These are phyloP conservation scores for Sarocladium brachiariae DNA, from an alignment of 2,329 filamentous ascomycete genomes.

Conservation along the genomic window DNA sequence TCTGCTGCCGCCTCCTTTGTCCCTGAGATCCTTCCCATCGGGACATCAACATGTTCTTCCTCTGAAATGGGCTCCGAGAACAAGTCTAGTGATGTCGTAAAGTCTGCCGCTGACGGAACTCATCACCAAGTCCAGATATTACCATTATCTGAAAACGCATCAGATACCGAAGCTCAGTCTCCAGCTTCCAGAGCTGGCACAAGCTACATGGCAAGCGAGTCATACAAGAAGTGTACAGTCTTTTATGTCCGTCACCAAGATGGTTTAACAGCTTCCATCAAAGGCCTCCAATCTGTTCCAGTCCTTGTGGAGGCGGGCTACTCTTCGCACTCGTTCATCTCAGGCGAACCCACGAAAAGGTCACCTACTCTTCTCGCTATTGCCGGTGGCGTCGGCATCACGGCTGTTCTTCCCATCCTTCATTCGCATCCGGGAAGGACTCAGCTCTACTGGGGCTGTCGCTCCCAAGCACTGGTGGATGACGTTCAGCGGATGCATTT, in stretches of 20 bases:
- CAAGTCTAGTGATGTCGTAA: neutral
- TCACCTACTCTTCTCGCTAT: slow-evolving; percentile 14
- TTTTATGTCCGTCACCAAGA: slow-evolving; percentile 16
- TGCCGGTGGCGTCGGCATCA: slow-evolving; percentile 15
- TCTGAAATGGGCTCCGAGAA: neutral
- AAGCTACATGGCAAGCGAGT: neutral
- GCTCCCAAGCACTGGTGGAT: too few relatives aligned
- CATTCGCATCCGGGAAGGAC: too few relatives aligned
- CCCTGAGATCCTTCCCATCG: neutral
- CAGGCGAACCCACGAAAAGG: slow-evolving; percentile 3
- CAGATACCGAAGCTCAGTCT: neutral
- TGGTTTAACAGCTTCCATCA: slow-evolving; percentile 13
- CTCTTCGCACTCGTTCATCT: slow-evolving; percentile 15
- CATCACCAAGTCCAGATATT: too few relatives aligned
- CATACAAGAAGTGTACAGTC: slow-evolving; percentile 1
- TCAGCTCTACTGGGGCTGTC: too few relatives aligned
- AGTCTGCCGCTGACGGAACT: neutral
- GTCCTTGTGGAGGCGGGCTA: slow-evolving; percentile 19
- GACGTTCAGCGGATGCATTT: too few relatives aligned
- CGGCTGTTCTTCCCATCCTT: too few relatives aligned
- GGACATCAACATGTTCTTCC: neutral
- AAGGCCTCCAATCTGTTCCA: slow-evolving; percentile 5
- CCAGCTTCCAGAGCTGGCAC: too few relatives aligned
- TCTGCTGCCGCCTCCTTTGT: slow-evolving; percentile 17
- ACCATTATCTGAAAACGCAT: too few relatives aligned